These are phyloP conservation scores for Ophiostoma piceae DNA, from an alignment of 2,329 filamentous ascomycete genomes.

Conservation along the genomic window DNA sequence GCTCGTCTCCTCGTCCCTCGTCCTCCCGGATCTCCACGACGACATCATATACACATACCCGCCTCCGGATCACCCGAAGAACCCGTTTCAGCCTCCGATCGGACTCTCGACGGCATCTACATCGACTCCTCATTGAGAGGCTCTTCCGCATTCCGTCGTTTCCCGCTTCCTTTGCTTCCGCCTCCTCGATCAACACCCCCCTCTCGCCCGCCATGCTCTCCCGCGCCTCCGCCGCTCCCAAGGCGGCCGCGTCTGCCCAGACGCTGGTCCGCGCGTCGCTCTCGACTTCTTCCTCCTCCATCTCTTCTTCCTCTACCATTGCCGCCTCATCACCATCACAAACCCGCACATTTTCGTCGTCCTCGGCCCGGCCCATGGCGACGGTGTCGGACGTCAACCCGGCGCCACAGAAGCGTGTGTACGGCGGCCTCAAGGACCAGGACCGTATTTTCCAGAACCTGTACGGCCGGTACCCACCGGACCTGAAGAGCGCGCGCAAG, in stretches of 20 bases:
- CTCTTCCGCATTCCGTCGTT: background rate
- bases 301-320: slow-evolving; percentile 9
- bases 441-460: slow-evolving; percentile 99
- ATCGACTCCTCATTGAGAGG: background rate
- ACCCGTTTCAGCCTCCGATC: background rate
- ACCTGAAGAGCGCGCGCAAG: slow-evolving; percentile 91
- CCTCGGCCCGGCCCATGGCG: slow-evolving; percentile 58
- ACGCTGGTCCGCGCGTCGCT: slow-evolving; percentile 39
- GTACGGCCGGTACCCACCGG: slow-evolving; percentile 85
- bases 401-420: slow-evolving; percentile 62
- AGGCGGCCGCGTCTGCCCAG: slow-evolving; percentile 35
- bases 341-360: slow-evolving; percentile 20
- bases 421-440: slow-evolving; percentile 89
- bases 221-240: slow-evolving; percentile 24
- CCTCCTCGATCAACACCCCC: background rate
- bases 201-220: slow-evolving; percentile 22
- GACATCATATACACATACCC: slow-evolving; percentile 12
- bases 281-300: background rate
- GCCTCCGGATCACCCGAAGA: slow-evolving; percentile 12
- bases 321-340: slow-evolving; percentile 17
- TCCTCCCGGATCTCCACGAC: slow-evolving; percentile 26
- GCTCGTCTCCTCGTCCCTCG: slow-evolving; percentile 18
- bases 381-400: slow-evolving; percentile 64
- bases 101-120: background rate
- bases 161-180: slow-evolving; percentile 5